phyloP scores from a whole-genome alignment of 208 protist species.

The Trypanosoma avium region DNA sequence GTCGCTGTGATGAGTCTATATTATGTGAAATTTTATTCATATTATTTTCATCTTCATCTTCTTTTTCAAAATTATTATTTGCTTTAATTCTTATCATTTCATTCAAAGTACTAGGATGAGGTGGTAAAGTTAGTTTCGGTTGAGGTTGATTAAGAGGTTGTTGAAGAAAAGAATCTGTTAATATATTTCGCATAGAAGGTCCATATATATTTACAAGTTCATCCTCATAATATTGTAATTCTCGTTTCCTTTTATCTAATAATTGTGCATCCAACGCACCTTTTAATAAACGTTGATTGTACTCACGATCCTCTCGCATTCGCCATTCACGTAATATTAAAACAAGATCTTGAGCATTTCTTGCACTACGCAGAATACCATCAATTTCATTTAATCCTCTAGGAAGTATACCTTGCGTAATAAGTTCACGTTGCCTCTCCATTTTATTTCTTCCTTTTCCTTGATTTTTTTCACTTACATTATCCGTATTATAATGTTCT shows the following conservation, averaged over 20 bases:
- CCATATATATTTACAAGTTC: slow-evolving; percentile 62
- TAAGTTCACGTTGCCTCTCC: slow-evolving; percentile 1
- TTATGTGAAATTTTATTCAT: neutral
- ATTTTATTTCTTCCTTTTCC: neutral
- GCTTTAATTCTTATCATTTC: no score
- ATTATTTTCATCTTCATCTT: slow-evolving; percentile 4
- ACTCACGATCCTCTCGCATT: slow-evolving; percentile 29
- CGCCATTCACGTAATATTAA: slow-evolving; percentile 36
- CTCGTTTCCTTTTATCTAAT: slow-evolving; percentile 34
- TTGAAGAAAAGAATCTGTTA: slow-evolving; percentile 39
- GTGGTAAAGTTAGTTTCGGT: no score
- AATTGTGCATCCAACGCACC: slow-evolving; percentile 50
- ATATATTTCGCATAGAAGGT: slow-evolving; percentile 42
- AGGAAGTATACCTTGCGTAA: slow-evolving; percentile 25
- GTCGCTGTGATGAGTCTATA: neutral
- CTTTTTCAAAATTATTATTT: neutral
- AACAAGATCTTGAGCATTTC: slow-evolving; percentile 37
- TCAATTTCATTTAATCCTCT: slow-evolving; percentile 53
- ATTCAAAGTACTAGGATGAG: no score
- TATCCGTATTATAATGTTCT: slow-evolving; percentile 12
- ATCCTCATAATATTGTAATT: slow-evolving; percentile 45
- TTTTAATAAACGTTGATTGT: slow-evolving; percentile 26
- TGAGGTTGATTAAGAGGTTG: neutral
- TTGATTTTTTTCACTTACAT: neutral
- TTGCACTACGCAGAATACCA: slow-evolving; percentile 36